Percentiles rank a stretch among this genome's conserved stretches.
Evolutionary conservation across 495 filamentous ascomycete genomes (phyloP).

Genomic region (Staphylotrichum longicolle): DNA sequence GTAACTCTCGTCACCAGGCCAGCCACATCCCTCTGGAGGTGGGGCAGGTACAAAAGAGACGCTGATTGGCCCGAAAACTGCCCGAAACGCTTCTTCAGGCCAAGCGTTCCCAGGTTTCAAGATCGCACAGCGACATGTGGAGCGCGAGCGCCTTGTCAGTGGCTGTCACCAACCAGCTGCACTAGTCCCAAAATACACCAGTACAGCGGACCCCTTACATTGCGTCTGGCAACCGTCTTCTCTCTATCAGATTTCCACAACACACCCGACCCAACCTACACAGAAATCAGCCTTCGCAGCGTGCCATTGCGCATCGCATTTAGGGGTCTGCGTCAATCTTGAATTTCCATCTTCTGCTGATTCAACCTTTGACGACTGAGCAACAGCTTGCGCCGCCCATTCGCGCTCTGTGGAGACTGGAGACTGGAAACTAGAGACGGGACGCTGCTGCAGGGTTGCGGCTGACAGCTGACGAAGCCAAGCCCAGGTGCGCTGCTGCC

Average conservation of each 20-base stretch:
- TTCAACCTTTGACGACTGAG: conserved; percentile 3
- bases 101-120: conserved; percentile 1
- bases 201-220: neutral
- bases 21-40: too few species aligned
- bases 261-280: too few species aligned
- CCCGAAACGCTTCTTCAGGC: neutral
- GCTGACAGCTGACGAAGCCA: conserved; percentile 16
- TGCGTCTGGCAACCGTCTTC: too few species aligned
- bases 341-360: neutral
- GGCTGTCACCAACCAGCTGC: neutral
- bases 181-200: too few species aligned
- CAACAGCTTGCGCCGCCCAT: too few species aligned
- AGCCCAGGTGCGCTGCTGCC: conserved; percentile 3
- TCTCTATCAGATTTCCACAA: too few species aligned
- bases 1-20: too few species aligned
- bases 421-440: too few species aligned
- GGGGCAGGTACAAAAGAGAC: too few species aligned
- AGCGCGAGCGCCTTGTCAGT: neutral
- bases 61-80: conserved; percentile 1
- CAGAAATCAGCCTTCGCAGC: too few species aligned
- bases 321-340: too few species aligned
- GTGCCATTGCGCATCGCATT: too few species aligned
- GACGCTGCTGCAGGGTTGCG: conserved; percentile 3
- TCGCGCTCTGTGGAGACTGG: neutral
- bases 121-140: neutral